Conservation (phyloP, 2,329 filamentous ascomycete species). For the Trichoderma hamatum region DNA sequence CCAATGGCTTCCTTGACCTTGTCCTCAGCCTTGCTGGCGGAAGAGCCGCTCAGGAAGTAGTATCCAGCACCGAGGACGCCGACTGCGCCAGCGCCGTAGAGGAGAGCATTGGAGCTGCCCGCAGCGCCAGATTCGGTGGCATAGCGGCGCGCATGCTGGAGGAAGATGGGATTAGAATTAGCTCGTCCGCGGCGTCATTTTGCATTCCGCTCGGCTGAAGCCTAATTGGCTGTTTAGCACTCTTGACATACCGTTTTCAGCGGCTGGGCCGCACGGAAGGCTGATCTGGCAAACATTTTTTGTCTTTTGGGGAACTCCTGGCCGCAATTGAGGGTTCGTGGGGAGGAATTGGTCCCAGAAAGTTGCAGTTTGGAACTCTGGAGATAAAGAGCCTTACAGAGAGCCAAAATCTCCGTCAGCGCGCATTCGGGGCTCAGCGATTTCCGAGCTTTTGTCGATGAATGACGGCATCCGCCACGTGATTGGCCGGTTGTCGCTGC, state of each 20-base stretch:
- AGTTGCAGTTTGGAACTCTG: not conserved
- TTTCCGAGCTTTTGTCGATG: slow-evolving; percentile 14
- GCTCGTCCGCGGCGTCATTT: slow-evolving; percentile 7
- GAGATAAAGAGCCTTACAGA: not conserved
- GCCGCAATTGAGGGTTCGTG: not conserved
- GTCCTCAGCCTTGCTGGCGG: slow-evolving; percentile 59
- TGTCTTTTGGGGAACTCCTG: not conserved
- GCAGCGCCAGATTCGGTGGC: slow-evolving; percentile 63
- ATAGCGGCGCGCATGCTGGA: slow-evolving; percentile 62
- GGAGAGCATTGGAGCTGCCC: slow-evolving; percentile 61
- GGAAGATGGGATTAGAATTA: not conserved
- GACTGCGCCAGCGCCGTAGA: slow-evolving; percentile 61
- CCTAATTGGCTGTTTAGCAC: not conserved
- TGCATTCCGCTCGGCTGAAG: not conserved
- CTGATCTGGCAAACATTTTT: slow-evolving; percentile 68
- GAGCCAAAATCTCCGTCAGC: not conserved
- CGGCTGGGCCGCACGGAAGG: slow-evolving; percentile 66
- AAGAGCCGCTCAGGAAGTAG: slow-evolving; percentile 59
- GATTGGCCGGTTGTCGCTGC: slow-evolving; percentile 18
- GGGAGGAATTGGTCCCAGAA: not conserved
- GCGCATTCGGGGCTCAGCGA: not conserved
- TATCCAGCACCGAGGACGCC: slow-evolving; percentile 57
- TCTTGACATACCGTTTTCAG: slow-evolving; percentile 62
- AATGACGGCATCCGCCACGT: slow-evolving; percentile 28
- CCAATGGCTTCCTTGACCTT: slow-evolving; percentile 49